These are phyloP conservation scores for Claviceps monticola DNA, from an alignment of 2,329 filamentous ascomycete species.

Conservation along the genomic window DNA sequence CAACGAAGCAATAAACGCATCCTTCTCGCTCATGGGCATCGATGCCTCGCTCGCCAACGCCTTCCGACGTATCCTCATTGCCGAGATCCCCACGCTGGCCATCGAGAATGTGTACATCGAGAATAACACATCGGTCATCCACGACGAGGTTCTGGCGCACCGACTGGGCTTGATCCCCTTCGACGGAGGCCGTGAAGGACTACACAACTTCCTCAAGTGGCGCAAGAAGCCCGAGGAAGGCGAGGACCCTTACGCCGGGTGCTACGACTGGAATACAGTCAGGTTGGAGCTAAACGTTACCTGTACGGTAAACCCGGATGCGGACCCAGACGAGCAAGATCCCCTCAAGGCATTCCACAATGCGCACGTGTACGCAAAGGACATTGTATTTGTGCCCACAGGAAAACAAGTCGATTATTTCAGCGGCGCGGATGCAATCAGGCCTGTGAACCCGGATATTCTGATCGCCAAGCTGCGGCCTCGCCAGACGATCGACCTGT, in stretches of 20 bases:
- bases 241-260: constrained; percentile 45
- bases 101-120: constrained; percentile 88
- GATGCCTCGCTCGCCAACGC: constrained; percentile 93
- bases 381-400: constrained; percentile 63
- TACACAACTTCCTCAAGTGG: constrained; percentile 69
- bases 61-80: constrained; percentile 88
- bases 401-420: constrained; percentile 63
- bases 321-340: constrained; percentile 59
- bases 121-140: constrained; percentile 96
- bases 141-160: constrained; percentile 90
- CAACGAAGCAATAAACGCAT: constrained; percentile 61
- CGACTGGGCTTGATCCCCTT: constrained; percentile 84
- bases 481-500: constrained; percentile 71
- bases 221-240: constrained; percentile 55
- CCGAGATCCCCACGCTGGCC: constrained; percentile 86
- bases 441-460: constrained; percentile 79
- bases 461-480: constrained; percentile 88
- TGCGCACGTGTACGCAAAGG: constrained; percentile 66
- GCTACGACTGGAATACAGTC: constrained; percentile 76
- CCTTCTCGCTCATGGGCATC: constrained; percentile 83
- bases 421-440: constrained; percentile 51
- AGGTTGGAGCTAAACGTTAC: constrained; percentile 62
- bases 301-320: constrained; percentile 67
- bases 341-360: constrained; percentile 75
- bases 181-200: constrained; percentile 60